Conservation (phyloP, 2,329 filamentous ascomycete genomes). For the Alternaria incomplexa region DNA sequence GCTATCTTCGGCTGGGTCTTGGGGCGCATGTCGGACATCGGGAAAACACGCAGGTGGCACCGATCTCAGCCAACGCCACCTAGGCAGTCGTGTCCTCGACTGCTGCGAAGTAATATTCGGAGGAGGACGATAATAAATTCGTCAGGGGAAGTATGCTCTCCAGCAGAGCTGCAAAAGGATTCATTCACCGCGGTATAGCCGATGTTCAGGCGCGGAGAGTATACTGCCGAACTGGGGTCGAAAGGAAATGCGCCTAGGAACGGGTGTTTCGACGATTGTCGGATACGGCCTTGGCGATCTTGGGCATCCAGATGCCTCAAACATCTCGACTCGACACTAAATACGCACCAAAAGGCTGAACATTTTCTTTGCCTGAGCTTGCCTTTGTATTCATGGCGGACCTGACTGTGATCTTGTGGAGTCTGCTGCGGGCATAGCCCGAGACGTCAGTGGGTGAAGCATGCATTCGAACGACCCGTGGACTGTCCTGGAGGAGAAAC, state of each 20-base stretch:
- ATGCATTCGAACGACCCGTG: background rate
- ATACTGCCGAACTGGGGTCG: background rate
- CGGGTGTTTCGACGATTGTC: background rate
- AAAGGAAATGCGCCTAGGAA: background rate
- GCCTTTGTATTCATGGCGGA: background rate
- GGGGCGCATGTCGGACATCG: background rate
- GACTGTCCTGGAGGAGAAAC: background rate
- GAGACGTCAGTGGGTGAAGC: background rate
- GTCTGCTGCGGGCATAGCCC: background rate
- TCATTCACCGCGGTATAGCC: background rate
- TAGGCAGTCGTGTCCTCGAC: background rate
- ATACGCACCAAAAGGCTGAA: background rate
- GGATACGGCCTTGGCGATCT: background rate
- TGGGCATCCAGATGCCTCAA: background rate
- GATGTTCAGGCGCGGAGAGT: background rate
- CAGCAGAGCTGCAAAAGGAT: background rate
- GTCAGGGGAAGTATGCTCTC: background rate
- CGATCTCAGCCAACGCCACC: background rate
- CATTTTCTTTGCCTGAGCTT: background rate
- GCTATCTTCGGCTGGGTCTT: background rate
- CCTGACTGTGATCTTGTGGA: background rate
- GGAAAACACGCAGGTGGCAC: background rate
- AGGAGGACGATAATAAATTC: background rate
- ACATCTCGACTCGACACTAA: background rate
- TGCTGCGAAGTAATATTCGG: background rate